Evolutionary conservation across 2,329 filamentous ascomycete genomes (phyloP), one percentile per base, ranked within the genome.

Genomic region (Hypoxylon sp.): DNA sequence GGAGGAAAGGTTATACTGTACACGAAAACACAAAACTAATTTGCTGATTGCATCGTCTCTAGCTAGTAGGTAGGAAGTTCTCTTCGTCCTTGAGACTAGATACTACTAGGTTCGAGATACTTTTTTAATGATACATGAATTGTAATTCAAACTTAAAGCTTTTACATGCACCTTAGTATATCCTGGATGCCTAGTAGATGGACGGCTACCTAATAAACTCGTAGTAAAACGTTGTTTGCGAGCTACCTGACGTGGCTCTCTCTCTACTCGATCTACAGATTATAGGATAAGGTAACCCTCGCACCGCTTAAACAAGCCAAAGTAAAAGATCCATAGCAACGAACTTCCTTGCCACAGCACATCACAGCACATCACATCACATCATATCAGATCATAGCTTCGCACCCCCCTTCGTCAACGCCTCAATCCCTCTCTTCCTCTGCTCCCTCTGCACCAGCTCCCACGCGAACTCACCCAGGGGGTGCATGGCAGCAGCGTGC

Each of bases 401-500:
- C 33, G 65, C 61, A 29, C 29, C 24, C 42, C 44, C 9, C 19
- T 4, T 11, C 9, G 39, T 44, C 3, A 44, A 11, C 17, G 10
- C 33, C 29, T n/a, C 9, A 1, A 11, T 14, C 17, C n/a, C 39
- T 42, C 50, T 29, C 56, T 65, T 67, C 52, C 13, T 54, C 42
- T 48, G 37, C 63, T 67, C 60, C 17, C 42, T 29, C 19, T 54
- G 17, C 1, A 94, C 90, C 73, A 94, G 81, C 64, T 86, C 84
- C 93, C 94, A 98, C 5, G 94, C 93, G 74, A 92, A 85, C 80
- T 93, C 86, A 0, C 91, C 94, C 83, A 95, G 88, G 22, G 92
- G 90, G 50, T 83, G 85, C 81, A 92, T 90, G 78, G 88, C 87
- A 61, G 82, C 83, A 0, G 86, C 94, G 80, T 97, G 93, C 46